Conservation (phyloP, 73 alveolate genomes). For the Paramecium tetraurelia region DNA sequence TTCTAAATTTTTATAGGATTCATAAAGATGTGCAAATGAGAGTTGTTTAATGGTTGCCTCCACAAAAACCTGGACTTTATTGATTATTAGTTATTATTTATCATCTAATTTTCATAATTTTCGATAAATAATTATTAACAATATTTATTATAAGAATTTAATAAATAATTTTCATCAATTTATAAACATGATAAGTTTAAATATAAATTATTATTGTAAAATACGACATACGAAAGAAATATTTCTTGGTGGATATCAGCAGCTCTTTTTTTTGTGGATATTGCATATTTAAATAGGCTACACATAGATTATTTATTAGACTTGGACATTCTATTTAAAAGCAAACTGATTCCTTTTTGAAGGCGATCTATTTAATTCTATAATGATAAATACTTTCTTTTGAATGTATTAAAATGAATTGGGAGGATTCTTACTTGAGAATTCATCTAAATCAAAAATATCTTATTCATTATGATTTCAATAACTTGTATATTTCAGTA, state of each 20-base stretch:
- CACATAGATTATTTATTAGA: no score
- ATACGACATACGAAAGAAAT: no score
- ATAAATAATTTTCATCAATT: neutral
- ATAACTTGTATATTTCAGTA: neutral
- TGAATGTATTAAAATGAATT: neutral
- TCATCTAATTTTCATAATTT: neutral
- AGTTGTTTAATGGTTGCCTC: neutral
- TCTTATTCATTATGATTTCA: neutral
- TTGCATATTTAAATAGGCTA: neutral
- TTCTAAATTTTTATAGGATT: neutral
- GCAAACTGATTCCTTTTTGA: neutral
- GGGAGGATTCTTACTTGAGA: neutral
- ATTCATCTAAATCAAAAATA: neutral
- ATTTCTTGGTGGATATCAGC: neutral
- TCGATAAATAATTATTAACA: neutral
- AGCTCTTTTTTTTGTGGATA: neutral
- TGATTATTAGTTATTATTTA: neutral
- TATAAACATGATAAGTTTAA: neutral
- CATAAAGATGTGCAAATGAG: neutral
- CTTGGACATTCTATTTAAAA: neutral
- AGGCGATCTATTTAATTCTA: neutral
- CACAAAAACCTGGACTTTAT: neutral
- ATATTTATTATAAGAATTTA: no score
- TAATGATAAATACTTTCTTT: neutral
- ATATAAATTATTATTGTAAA: no score